Evolutionary conservation across 2,329 filamentous ascomycete species (phyloP), one percentile per base, ranked within the genome.

Genomic region (Diaporthe eres): DNA sequence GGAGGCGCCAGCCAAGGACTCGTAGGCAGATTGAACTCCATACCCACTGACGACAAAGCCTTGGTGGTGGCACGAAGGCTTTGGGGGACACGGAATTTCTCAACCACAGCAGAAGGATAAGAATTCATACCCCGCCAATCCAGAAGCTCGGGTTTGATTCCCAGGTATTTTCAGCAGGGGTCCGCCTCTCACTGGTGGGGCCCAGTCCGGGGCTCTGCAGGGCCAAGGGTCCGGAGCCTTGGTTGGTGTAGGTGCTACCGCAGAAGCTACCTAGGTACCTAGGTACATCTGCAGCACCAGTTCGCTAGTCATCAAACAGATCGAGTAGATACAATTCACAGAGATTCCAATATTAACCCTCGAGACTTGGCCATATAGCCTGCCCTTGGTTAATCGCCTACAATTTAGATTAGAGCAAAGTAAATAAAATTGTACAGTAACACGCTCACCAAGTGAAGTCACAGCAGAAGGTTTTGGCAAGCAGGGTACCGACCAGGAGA

Each of bases 1-100:
- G 57, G 72, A 51, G 25, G 55, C 63, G 55, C 74, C 61, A 77
- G 75, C 75, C 70, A 71, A 28, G 70, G 74, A 58, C 75, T 75
- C 39, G 53, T 51, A n/a, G 68, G 51, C 12, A 25, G 17, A 17
- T 68, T 72, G 68, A 70, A 70, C 47, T 71, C 75, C 75, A 75
- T 77, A 53, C 19, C 73, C 60, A 34, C 37, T 34, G n/a, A 25
- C 47, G 53, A 51, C 17, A n/a, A 47, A 53, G 13, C 34, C 57
- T 61, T 42, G 37, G 57, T 51, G 49, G 39, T 55, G 47, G 39
- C 44, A 68, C 63, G 31, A 49, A 58, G 12, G 13, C 19, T 25
- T 39, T 61, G 22, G 13, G 44, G 25, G 37, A 58, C 37, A 12
- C 57, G 25, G 28, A 44, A 58, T 31, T 44, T 55, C 37, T 55